These are phyloP conservation scores for Phytopythium boreale DNA, from an alignment of 352 stramenopile genomes.

Conservation along the genomic window DNA sequence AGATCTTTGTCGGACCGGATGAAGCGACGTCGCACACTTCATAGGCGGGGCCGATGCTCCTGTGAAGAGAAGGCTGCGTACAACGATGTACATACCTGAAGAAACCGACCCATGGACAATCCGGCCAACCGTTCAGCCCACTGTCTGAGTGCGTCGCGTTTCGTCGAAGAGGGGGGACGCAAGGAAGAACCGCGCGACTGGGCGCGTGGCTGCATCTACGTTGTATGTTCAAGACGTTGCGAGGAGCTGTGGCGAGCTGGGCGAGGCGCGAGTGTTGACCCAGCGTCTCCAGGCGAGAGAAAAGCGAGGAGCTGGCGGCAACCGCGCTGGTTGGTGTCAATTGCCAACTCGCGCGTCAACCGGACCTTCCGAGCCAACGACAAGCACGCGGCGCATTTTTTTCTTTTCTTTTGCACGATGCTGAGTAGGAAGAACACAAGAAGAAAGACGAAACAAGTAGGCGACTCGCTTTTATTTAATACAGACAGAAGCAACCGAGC, in stretches of 20 bases:
- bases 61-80: background rate
- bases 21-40: constrained; percentile 33
- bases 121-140: background rate
- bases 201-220: background rate
- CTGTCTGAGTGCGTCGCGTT: background rate
- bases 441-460: background rate
- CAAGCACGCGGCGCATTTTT: background rate
- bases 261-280: background rate
- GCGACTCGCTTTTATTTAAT: background rate
- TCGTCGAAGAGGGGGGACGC: background rate
- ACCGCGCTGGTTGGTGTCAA: background rate
- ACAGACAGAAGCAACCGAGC: too few relatives aligned
- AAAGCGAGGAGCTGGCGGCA: background rate
- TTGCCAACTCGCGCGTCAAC: background rate
- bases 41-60: constrained; percentile 14
- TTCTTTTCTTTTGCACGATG: background rate
- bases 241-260: background rate
- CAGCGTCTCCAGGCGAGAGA: background rate
- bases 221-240: constrained; percentile 7
- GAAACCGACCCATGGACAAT: background rate
- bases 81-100: constrained; percentile 7
- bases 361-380: background rate
- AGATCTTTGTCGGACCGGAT: constrained; percentile 49
- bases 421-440: background rate
- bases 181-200: constrained; percentile 1